Base-by-base conservation (phyloP, 495 filamentous ascomycete species). In the Penicillium argentinense region DNA sequence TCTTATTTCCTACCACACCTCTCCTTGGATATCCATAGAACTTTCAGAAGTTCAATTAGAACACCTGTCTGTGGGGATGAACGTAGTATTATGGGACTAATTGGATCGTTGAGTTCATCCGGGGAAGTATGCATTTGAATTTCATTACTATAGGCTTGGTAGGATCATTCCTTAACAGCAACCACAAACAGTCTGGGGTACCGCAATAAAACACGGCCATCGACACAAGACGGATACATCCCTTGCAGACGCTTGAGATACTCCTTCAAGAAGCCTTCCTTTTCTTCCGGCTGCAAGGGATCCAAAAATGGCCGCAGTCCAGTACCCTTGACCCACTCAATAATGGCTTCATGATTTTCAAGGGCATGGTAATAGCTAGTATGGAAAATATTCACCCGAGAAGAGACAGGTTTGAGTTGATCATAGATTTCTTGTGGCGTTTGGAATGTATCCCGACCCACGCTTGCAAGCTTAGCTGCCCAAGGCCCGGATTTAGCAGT, bases 291-390 rank as follows among this genome's bases (percentile, higher is more conserved):
- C 1, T 51, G 40, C 44, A 78, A 53, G 7, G 66, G 63, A 52
- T 76, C 63, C 41, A 81, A 17, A 47, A 69, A 81, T 3, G 78
- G 78, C 50, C 64, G 54, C 47, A 83, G 51, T 8, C 77, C 79
- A 4, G 75, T 80, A 5, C 75, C 73, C 56, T 73, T 74, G 1
- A 81, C 76, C 79, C 79, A 83, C 54, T 79, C 76, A 14, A 81
- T 71, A 36, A 83, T 71, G 17, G 63, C 74, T 28, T 55, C 47
- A 28, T 74, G 74, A 9, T 54, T 64, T 5, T 60, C 65, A 23
- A 82, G 60, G 5, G 72, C 56, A 49, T 82, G 78, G 19, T 73
- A 65, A 46, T 82, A 82, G 24, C 63, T 51, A 17, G 74, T 80
- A 40, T 71, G 67, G 69, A 75, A 81, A n/a, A 80, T 49, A 45